Evolutionary conservation across 352 stramenopile species (phyloP), one percentile per base, ranked within the genome.

Genomic region (Phytophthora aleatoria): DNA sequence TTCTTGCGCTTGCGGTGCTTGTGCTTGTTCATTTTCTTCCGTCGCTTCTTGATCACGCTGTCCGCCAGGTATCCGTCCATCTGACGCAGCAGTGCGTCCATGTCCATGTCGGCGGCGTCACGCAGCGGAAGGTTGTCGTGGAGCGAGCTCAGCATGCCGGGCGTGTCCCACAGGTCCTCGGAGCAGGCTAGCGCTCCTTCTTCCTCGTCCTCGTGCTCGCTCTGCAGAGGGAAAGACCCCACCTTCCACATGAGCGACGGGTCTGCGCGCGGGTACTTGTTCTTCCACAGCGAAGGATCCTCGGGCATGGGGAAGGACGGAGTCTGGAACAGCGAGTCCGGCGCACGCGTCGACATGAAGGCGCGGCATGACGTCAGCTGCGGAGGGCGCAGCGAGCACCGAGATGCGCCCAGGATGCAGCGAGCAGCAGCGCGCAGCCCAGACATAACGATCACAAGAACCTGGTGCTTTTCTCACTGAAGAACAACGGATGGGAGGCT

Each of bases 1-100:
- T 96, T 96, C 71, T 85, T 88, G 64, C 89, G 89, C 87, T 96
- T 96, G 50, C 85, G 83, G 73, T 93, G 83, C 84, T 96, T 96
- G 84, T 96, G 89, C 85, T 96, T 96, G 85, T 94, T 96, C 89
- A 96, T 96, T 77, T 95, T 95, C 83, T 95, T 95, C 84, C 87
- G 83, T 67, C 89, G 77, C 64, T 96, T 96, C 80, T 93, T 94
- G 60, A 95, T 68, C 60, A 96, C 89, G 60, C 84, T 94, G 72
- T 94, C 87, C 54, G 85, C 85, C 59, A 85, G 72, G 73, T 92
- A 92, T 41, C 82, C 84, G 62, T 90, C 81, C 73, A 92, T 74
- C 60, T 91, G 77, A 39, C 71, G 75, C 50, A 93, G 61, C 59
- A 92, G 62, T 47, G 78, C 74, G 61, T 85, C 85, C 31, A 89